A percentile compares a stretch with the other conserved stretches of the same genome.
phyloP scores from a whole-genome alignment of 805 yeast species.

The Teunomyces barrocoloradensis region DNA sequence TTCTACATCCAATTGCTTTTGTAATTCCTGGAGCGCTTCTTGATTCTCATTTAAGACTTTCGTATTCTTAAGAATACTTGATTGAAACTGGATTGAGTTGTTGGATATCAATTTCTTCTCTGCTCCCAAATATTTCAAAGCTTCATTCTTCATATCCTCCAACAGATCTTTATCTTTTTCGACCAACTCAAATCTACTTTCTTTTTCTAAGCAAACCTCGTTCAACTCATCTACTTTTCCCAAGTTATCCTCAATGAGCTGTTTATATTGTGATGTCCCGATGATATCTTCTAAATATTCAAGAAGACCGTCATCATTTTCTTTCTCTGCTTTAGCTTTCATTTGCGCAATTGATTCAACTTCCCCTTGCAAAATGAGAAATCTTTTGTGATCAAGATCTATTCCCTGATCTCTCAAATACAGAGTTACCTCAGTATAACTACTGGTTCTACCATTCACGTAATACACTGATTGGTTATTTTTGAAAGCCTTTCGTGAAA shows the following conservation, averaged over 20 bases:
- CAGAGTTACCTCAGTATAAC: conserved; percentile 74
- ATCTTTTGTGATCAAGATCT: conserved; percentile 92
- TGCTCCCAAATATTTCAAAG: conserved; percentile 58
- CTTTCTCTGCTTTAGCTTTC: conserved; percentile 95
- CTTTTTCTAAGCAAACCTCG: conserved; percentile 78
- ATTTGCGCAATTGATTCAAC: conserved; percentile 98
- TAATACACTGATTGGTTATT: conserved; percentile 78
- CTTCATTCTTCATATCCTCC: conserved; percentile 69
- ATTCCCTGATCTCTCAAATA: conserved; percentile 79
- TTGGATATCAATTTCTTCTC: conserved; percentile 61
- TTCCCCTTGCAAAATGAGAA: conserved; percentile 94
- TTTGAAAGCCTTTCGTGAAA: conserved; percentile 75
- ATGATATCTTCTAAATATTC: conserved; percentile 96
- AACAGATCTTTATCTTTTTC: conserved; percentile 65
- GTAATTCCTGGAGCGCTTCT: conserved; percentile 36
- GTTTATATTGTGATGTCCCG: conserved; percentile 86
- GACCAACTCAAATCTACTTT: conserved; percentile 73
- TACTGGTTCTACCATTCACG: conserved; percentile 66
- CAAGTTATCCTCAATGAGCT: conserved; percentile 63
- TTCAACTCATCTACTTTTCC: conserved; percentile 68
- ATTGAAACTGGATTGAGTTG: conserved; percentile 57
- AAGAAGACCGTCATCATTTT: conserved; percentile 86
- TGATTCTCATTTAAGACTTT: conserved; percentile 38
- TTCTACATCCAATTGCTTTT: conserved; percentile 44
- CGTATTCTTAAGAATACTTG: conserved; percentile 39